Base-by-base conservation (phyloP, 1,139 yeast genomes). In the Yamadazyma dushanensis region DNA sequence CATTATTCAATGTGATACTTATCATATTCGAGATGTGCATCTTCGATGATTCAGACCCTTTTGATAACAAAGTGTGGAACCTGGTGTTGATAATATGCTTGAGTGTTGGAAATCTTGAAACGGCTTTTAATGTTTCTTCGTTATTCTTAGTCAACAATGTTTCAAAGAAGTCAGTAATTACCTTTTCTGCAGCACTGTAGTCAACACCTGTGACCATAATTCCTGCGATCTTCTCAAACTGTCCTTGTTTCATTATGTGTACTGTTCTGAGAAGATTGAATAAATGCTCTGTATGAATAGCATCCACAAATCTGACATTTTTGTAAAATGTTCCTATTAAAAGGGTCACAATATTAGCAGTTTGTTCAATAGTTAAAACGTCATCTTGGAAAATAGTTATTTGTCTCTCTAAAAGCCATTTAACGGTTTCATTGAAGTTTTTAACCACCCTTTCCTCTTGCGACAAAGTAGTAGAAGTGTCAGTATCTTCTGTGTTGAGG, bases 391-490 rank as follows among this genome's bases (percentile, higher is more conserved):
- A 62, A 9, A 73, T 50, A 1, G 63, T 53, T 14, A 66, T 59
- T 44, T 76, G 81, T 25, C 74, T 60, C 40, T 73, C 75, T 24
- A 76, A 59, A 35, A 72, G 35, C 30, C 49, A 51, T 36, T 61
- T 70, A 17, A 64, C 50, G 1, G 56, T 38, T 6, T 51, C 55
- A 18, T 56, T 51, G 29, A 55, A 47, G 4, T 46, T 42, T 10
- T 33, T n/a, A n/a, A n/a, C n/a, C n/a, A n/a, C n/a, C n/a, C n/a
- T n/a, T n/a, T 23, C 13, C 9, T 19, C 21, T 7, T 7, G 8
- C 8, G 21, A 7, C 8, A 19, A 9, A 7, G 21, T 7, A 7
- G 8, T 19, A 9, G 21, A 19, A 19, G 17, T 19, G 15, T 19
- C 24, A 11, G n/a, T 13, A n/a, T n/a, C n/a, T n/a, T n/a, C n/a